Evolutionary conservation across 169 alveolate genomes (phyloP), one percentile per base, ranked within the genome.

Genomic region (Plasmodium knowlesi): DNA sequence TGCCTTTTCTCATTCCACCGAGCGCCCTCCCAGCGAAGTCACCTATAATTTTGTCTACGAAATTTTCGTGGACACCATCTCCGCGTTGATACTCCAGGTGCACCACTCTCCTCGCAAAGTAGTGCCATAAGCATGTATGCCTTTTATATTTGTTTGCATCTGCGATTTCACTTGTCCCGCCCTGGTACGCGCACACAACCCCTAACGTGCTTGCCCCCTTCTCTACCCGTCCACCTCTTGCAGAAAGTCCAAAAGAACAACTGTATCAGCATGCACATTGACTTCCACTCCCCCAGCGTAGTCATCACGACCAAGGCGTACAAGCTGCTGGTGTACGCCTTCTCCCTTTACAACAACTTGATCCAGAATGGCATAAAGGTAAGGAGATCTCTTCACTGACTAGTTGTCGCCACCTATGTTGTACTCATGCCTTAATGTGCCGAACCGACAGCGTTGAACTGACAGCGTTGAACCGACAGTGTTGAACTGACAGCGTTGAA

Each of bases 201-300:
- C 10, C 43, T 39, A 25, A 46, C 72, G 25, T 32, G 73, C 57
- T 39, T 70, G 8, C 34, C 32, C 37, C 30, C 8, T 12, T 9
- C 53, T 5, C 54, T n/a, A n/a, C n/a, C n/a, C n/a, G n/a, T n/a
- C n/a, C n/a, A n/a, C 41, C 70, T 41, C 67, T 22, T 41, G 61
- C 74, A 88, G 94, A 81, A 88, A 19, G 82, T 88, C n/a, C 34
- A 28, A 12, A 37, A 22, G 37, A 30, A 28, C 39, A 54, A 5
- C 16, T 79, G 32, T n/a, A 37, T 43, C 37, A 39, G 46, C 30
- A 16, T 50, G 82, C 61, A 25, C 41, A 78, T 88, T 8, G 94
- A 88, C 37, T 88, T 88, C 73, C 94, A 88, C 37, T 88, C 94
- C n/a, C 94, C 94, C 10, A 78, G 83, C 82, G 94, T 88, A 10